A percentile compares a stretch with the other conserved stretches of the same genome.
These are phyloP conservation scores for Aspergillus eucalypticola DNA, from an alignment of 2,329 filamentous ascomycete species.

Conservation along the genomic window DNA sequence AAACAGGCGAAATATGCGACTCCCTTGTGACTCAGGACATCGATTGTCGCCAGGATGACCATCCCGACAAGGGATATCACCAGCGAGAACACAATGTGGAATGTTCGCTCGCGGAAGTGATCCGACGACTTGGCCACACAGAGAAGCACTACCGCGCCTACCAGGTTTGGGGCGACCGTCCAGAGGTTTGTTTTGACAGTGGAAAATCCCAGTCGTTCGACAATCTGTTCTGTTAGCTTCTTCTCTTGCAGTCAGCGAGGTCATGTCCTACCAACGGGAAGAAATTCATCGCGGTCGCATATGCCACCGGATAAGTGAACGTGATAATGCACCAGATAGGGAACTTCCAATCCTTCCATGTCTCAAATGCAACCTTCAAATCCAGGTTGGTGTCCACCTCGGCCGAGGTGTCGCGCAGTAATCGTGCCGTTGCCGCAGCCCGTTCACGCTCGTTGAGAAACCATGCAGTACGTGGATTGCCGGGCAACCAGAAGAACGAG, in stretches of 20 bases:
- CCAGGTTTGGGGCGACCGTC: slow-evolving; percentile 52
- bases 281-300: slow-evolving; percentile 50
- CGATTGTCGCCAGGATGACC: slow-evolving; percentile 47
- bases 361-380: slow-evolving; percentile 44
- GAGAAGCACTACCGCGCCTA: slow-evolving; percentile 50
- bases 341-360: slow-evolving; percentile 48
- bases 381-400: slow-evolving; percentile 41
- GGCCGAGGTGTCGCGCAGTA: slow-evolving; percentile 49
- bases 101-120: slow-evolving; percentile 47
- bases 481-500: slow-evolving; percentile 39
- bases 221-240: slow-evolving; percentile 32
- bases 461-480: slow-evolving; percentile 37
- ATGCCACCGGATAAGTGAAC: slow-evolving; percentile 53
- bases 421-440: slow-evolving; percentile 45
- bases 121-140: slow-evolving; percentile 49
- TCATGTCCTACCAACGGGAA: slow-evolving; percentile 40
- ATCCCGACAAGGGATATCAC: slow-evolving; percentile 46
- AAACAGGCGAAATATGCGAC: slow-evolving; percentile 56
- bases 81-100: slow-evolving; percentile 48
- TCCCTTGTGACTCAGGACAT: slow-evolving; percentile 44
- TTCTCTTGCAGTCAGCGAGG: background rate
- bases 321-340: slow-evolving; percentile 48
- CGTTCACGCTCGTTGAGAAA: slow-evolving; percentile 40
- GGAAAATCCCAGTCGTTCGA: slow-evolving; percentile 47
- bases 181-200: slow-evolving; percentile 52